These are phyloP conservation scores for Heliamphora pulchella DNA, from an alignment of 179 eudicot species.

Conservation along the genomic window DNA sequence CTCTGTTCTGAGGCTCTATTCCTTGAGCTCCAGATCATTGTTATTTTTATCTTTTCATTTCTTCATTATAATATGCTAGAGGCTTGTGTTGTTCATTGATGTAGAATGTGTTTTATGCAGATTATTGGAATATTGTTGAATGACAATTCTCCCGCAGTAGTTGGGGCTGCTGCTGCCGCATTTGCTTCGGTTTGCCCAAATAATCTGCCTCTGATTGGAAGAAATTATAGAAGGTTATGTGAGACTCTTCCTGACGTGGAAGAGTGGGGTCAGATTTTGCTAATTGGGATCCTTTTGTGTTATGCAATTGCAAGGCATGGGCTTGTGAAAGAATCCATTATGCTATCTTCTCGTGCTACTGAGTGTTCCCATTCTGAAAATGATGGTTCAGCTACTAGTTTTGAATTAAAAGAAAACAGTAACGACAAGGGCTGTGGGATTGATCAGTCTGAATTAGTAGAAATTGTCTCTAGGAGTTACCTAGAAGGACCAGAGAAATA, in stretches of 20 bases:
- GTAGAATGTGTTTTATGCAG: conserved; percentile 34
- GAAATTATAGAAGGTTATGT: conserved; percentile 60
- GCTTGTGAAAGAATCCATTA: conserved; percentile 78
- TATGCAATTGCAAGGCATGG: conserved; percentile 87
- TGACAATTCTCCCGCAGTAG: conserved; percentile 89
- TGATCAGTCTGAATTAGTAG: conserved; percentile 35
- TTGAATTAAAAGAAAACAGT: conserved; percentile 23
- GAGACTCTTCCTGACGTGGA: conserved; percentile 92
- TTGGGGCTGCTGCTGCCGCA: conserved; percentile 97
- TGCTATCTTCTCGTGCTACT: conserved; percentile 40
- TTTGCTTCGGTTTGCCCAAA: conserved; percentile 87
- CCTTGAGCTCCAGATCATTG: not conserved
- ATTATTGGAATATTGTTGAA: conserved; percentile 72
- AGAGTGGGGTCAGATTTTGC: conserved; percentile 95
- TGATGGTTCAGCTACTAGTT: conserved; percentile 30
- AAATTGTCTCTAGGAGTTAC: conserved; percentile 64
- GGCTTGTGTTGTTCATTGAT: conserved; percentile 10
- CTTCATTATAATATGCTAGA: not conserved
- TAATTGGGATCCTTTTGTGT: conserved; percentile 78
- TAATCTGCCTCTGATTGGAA: conserved; percentile 71
- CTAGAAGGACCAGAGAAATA: conserved; percentile 92
- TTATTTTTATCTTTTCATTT: not conserved
- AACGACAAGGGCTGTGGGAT: conserved; percentile 26
- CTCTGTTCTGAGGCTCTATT: not conserved
- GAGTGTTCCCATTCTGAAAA: conserved; percentile 24